These are phyloP conservation scores for Boletus tomentosulus DNA, from an alignment of 768 basidiomycete species.

Conservation along the genomic window DNA sequence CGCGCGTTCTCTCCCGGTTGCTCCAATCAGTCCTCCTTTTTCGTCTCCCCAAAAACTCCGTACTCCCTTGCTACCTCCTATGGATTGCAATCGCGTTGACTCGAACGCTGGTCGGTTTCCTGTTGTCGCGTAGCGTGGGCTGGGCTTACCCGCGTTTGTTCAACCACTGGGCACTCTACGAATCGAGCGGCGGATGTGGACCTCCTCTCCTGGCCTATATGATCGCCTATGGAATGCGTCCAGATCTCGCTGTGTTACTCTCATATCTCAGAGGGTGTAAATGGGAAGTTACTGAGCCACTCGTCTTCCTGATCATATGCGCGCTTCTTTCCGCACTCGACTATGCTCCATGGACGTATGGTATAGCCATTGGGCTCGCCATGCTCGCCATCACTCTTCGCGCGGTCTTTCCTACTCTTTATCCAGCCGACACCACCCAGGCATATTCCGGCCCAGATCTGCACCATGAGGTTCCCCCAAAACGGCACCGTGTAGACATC, in stretches of 20 bases:
- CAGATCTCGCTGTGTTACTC: constrained; percentile 1
- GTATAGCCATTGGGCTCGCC: constrained; percentile 25
- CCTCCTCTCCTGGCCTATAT: constrained; percentile 27
- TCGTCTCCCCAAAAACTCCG: constrained; percentile 3
- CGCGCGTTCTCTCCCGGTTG: constrained; percentile 20
- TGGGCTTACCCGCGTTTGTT: constrained; percentile 38
- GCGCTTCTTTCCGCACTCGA: constrained; percentile 28
- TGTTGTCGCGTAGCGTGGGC: constrained; percentile 29
- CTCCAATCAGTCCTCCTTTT: constrained; percentile 17
- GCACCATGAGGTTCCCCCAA: background rate
- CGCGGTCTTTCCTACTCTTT: background rate
- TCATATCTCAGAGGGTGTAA: constrained; percentile 6
- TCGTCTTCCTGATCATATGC: constrained; percentile 8
- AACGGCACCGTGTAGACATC: constrained; percentile 13
- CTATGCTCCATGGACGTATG: constrained; percentile 39
- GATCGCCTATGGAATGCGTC: constrained; percentile 16
- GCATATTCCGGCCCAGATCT: background rate
- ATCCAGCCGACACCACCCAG: background rate
- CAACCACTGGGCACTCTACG: constrained; percentile 39
- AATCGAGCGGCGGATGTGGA: constrained; percentile 36
- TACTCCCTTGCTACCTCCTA: constrained; percentile 13
- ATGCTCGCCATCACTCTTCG: constrained; percentile 17
- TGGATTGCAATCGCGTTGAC: constrained; percentile 23
- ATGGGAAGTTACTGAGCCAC: constrained; percentile 15
- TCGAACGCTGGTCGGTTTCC: constrained; percentile 17